Evolutionary conservation across 2,329 filamentous ascomycete species (phyloP).

Genomic region (Paecilomyces niveus): DNA sequence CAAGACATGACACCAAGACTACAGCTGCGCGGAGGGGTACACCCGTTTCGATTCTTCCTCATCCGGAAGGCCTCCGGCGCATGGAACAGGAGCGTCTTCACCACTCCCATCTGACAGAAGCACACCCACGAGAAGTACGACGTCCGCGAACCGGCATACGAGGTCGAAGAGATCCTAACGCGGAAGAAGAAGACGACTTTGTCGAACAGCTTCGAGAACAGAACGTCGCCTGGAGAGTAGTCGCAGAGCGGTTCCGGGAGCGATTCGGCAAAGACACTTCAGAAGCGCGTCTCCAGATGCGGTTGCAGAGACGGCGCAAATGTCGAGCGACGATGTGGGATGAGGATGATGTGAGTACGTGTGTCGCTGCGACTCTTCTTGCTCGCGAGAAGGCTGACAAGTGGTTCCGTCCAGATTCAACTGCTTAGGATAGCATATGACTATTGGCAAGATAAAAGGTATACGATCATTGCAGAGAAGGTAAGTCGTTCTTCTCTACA

Average conservation of each 20-base stretch:
- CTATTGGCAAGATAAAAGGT: constrained; percentile 32
- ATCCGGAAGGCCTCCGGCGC: constrained; percentile 32
- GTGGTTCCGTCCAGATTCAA: constrained; percentile 19
- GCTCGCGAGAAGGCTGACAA: neutral
- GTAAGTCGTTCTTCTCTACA: constrained; percentile 14
- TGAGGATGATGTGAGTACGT: constrained; percentile 40
- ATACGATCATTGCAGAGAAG: constrained; percentile 31
- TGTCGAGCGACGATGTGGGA: constrained; percentile 30
- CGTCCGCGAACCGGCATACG: constrained; percentile 24
- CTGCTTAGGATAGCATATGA: constrained; percentile 29
- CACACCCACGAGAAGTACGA: constrained; percentile 15
- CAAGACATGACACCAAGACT: constrained; percentile 17
- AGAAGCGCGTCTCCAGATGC: constrained; percentile 37
- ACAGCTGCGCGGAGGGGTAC: constrained; percentile 15
- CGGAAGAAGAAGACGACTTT: constrained; percentile 33
- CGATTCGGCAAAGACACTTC: constrained; percentile 31
- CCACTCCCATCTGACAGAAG: constrained; percentile 16
- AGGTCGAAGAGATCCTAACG: constrained; percentile 28
- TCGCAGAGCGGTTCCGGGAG: constrained; percentile 29
- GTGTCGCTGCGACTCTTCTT: constrained; percentile 9
- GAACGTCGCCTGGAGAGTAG: constrained; percentile 30
- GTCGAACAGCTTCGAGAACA: constrained; percentile 30
- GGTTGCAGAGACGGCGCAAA: constrained; percentile 30
- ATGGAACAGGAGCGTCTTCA: constrained; percentile 29
- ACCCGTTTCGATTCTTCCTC: constrained; percentile 31